Evolutionary conservation across 2,329 filamentous ascomycete species (phyloP), one percentile per base, ranked within the genome.

Genomic region (Scleromitrula shiraiana): DNA sequence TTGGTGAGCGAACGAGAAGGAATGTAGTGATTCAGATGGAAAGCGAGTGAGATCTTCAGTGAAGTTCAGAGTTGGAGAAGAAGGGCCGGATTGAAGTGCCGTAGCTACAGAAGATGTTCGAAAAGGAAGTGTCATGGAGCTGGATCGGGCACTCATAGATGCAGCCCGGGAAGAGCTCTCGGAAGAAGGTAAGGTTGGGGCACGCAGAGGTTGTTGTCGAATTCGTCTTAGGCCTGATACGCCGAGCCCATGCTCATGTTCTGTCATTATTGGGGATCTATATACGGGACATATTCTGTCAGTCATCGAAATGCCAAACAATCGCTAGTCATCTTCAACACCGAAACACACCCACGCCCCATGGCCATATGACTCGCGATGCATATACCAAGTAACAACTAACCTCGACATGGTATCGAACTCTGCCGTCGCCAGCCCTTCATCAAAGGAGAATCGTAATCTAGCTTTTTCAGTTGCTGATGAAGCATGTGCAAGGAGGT

Each of bases 1-100:
- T 67, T 95, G 90, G 58, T 95, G 88, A 33, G 93, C 88, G 66
- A 98, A 98, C 10, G 91, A 97, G 70, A 98, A 98, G 2, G 93
- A 98, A 67, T 98, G 93, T 39, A 98, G 72, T 5, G 93, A 98
- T 65, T 98, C 93, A 58, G 88, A 88, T 1, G 93, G 91, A 64
- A 98, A 98, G 42, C 90, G 83, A 38, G 83, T 83, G 38, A 98
- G 77, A 63, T 98, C 93, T 70, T 97, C 93, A 61, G 81, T 78
- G 62, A 89, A 88, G 53, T 78, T 71, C 35, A 85, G 61, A 6
- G 70, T 78, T 20, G 88, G 88, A 19, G 88, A 89, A 17, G 75
- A 72, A 20, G 83, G 82, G 5, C 75, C 82, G n/a, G 80, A 72
- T 29, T 58, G 43, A 32, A 60, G n/a, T n/a, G n/a, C n/a, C n/a